Evolutionary conservation across 169 alveolate species (phyloP), one percentile per base, ranked within the genome.

Genomic region (Babesia microti): DNA sequence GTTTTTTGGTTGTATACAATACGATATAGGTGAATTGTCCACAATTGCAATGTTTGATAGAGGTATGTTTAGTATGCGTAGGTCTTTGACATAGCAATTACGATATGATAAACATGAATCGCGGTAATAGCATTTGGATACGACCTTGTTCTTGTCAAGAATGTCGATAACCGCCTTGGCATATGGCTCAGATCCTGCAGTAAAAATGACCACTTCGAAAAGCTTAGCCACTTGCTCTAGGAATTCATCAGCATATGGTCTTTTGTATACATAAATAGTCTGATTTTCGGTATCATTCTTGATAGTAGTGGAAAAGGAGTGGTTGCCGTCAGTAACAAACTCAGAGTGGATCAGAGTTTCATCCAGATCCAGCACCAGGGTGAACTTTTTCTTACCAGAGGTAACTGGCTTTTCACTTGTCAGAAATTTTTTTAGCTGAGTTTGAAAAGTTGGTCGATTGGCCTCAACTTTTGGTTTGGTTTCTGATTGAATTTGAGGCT

Each of bases 111-210:
- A 56, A 27, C 84, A 74, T 37, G 51, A 59, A 28, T 74, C 78
- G 39, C 84, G 11, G 40, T 58, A 74, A 27, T 57, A 41, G 14
- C 78, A 59, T 21, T 46, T 63, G 15, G 46, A 55, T 9, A 69
- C 45, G 35, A 60, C 63, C 24, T 53, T 54, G 33, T 74, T 67
- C 19, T 46, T 45, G 45, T 74, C 84, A n/a, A 74, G 24, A 17
- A 41, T 30, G 52, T 74, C 78, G 3, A 74, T 58, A 2, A 74
- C 80, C 1, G 84, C 67, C 54, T 74, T 69, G 2, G 84, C 84
- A 34, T 74, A 74, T 21, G 68, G 49, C 12, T 47, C 44, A 0
- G 61, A 49, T 1, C 76, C 68, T 0, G 84, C 78, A 4, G 84
- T 74, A 40, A 68, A 74, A 27, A 74, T 74, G 14, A 61, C 71